Conservation (phyloP, 2,329 filamentous ascomycete species). For the Penicillium sumatraense region DNA sequence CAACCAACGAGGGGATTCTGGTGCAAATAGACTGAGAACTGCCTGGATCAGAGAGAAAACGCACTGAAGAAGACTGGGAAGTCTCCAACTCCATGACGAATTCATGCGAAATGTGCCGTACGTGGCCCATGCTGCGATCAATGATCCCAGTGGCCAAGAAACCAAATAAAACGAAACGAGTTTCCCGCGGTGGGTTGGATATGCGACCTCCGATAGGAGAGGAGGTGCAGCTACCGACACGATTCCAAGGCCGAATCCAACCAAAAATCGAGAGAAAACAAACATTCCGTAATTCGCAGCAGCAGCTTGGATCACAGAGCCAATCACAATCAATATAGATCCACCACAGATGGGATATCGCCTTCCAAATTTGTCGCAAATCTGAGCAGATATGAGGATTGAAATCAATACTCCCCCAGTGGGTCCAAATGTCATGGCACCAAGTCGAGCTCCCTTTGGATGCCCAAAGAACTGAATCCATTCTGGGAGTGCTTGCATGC, state of each 20-base stretch:
- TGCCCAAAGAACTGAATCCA: slow-evolving; percentile 43
- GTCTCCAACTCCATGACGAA: slow-evolving; percentile 49
- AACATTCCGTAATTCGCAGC: slow-evolving; percentile 30
- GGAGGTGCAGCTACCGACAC: slow-evolving; percentile 26
- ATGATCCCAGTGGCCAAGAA: slow-evolving; percentile 28
- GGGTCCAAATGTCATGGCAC: slow-evolving; percentile 13
- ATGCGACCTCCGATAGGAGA: slow-evolving; percentile 30
- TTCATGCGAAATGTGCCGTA: slow-evolving; percentile 35
- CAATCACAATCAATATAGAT: slow-evolving; percentile 44
- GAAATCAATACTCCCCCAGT: slow-evolving; percentile 20
- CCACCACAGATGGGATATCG: slow-evolving; percentile 37
- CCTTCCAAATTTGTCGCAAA: slow-evolving; percentile 25
- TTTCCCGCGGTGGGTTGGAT: slow-evolving; percentile 28
- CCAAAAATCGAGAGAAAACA: slow-evolving; percentile 26
- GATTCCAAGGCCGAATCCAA: slow-evolving; percentile 29
- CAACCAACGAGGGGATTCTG: slow-evolving; percentile 29
- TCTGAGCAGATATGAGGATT: slow-evolving; percentile 21
- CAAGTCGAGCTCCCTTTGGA: slow-evolving; percentile 11
- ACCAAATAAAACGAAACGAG: slow-evolving; percentile 19
- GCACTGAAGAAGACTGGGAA: slow-evolving; percentile 49
- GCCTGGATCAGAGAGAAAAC: slow-evolving; percentile 13
- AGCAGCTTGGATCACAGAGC: slow-evolving; percentile 30
- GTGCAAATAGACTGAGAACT: slow-evolving; percentile 19
- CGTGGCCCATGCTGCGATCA: slow-evolving; percentile 35
- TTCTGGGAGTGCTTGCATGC: slow-evolving; percentile 49